These are phyloP conservation scores for Penicillium daleae DNA, from an alignment of 495 filamentous ascomycete species.

Conservation along the genomic window DNA sequence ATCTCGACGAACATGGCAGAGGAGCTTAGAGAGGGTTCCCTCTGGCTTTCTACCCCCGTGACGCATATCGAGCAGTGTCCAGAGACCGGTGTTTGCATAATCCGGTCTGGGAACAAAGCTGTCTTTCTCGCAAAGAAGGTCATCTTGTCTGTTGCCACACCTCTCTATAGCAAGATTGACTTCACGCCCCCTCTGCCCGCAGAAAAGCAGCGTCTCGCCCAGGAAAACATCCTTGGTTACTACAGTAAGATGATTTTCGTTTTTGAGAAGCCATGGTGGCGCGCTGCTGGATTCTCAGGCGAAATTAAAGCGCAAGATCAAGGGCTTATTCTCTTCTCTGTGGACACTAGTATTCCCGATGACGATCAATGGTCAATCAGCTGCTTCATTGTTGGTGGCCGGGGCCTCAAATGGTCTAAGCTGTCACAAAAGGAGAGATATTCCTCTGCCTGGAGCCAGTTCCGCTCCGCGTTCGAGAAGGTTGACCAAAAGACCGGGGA, in stretches of 20 bases:
- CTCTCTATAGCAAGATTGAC: constrained; percentile 34
- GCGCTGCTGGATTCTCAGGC: constrained; percentile 30
- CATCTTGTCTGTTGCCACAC: constrained; percentile 40
- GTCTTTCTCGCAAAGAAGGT: constrained; percentile 24
- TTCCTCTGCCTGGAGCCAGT: background rate
- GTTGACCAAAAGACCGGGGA: constrained; percentile 5
- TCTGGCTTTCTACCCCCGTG: constrained; percentile 14
- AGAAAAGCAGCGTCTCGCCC: constrained; percentile 20
- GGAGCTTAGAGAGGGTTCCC: background rate
- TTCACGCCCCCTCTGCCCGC: constrained; percentile 34
- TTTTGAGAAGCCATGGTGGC: constrained; percentile 48
- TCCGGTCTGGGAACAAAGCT: constrained; percentile 16
- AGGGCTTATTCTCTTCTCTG: constrained; percentile 37
- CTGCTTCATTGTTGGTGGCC: constrained; percentile 40
- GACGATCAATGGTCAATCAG: constrained; percentile 41
- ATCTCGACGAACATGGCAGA: constrained; percentile 33
- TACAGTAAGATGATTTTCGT: constrained; percentile 40
- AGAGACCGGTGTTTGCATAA: constrained; percentile 18
- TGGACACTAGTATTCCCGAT: constrained; percentile 38
- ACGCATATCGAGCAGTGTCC: constrained; percentile 18
- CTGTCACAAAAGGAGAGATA: constrained; percentile 8
- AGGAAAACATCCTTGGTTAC: constrained; percentile 32
- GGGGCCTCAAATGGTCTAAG: constrained; percentile 32
- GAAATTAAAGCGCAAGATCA: constrained; percentile 25
- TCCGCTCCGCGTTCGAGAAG: constrained; percentile 12